These are phyloP conservation scores for Chamaenerion angustifolium DNA, from an alignment of 345 rosid genomes.

Conservation along the genomic window DNA sequence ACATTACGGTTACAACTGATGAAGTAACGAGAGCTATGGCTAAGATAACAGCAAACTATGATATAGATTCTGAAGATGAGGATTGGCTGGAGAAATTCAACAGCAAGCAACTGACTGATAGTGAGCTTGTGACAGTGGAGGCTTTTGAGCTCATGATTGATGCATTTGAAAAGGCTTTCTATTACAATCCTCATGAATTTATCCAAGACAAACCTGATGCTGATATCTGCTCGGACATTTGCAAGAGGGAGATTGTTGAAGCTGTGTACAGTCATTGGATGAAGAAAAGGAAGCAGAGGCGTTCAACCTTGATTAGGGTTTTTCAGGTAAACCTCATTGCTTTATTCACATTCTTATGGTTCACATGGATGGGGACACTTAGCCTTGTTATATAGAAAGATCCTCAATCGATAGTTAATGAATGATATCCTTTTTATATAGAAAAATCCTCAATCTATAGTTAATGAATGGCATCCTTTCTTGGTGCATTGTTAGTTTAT, in stretches of 20 bases:
- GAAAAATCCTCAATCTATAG: too few relatives aligned
- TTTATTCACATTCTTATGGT: too few relatives aligned
- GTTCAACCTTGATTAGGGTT: constrained; percentile 44
- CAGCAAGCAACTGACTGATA: constrained; percentile 14
- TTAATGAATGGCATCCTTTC: too few relatives aligned
- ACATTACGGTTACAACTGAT: constrained; percentile 41
- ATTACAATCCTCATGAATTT: constrained; percentile 39
- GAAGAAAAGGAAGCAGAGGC: constrained; percentile 58
- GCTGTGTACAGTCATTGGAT: constrained; percentile 70
- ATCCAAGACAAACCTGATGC: constrained; percentile 37
- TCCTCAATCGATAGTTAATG: too few relatives aligned
- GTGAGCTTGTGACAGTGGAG: constrained; percentile 31
- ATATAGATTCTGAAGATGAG: constrained; percentile 92
- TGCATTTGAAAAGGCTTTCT: constrained; percentile 67
- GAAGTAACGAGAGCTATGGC: constrained; percentile 78
- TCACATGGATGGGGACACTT: too few relatives aligned
- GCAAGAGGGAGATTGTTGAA: constrained; percentile 48
- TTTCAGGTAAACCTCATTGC: constrained; percentile 53
- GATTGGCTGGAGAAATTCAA: constrained; percentile 64
- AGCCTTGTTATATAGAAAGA: too few relatives aligned
- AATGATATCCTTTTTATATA: too few relatives aligned
- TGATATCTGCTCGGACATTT: constrained; percentile 29
- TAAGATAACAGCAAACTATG: constrained; percentile 50
- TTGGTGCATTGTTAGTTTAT: too few relatives aligned
- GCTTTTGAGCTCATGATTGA: constrained; percentile 78